phyloP scores from a whole-genome alignment of 441 rosid species.

The Erodium trifolium region DNA sequence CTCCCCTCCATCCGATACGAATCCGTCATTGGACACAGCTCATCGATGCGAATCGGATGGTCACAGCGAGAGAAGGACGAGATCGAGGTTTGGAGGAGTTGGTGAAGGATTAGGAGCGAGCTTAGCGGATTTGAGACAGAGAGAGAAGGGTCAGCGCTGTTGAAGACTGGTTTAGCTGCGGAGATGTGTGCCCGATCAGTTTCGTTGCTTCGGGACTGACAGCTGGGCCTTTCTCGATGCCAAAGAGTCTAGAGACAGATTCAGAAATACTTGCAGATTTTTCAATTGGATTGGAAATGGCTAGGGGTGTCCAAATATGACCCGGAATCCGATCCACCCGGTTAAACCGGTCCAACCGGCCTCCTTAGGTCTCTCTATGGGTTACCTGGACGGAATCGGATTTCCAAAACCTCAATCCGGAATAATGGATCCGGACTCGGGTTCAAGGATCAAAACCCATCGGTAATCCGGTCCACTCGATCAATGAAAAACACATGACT shows the following conservation, averaged over 20 bases:
- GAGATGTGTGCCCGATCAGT: not conserved
- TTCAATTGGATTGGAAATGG: not conserved
- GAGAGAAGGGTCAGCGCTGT: not conserved
- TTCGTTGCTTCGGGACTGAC: not conserved
- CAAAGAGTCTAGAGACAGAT: not conserved
- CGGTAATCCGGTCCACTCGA: no score
- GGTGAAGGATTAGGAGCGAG: not conserved
- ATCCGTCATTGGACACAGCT: not conserved
- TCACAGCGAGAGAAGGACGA: not conserved
- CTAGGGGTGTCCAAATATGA: no score
- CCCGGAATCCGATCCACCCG: no score
- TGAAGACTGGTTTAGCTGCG: not conserved
- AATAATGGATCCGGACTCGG: no score
- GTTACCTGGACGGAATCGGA: no score
- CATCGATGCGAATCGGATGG: not conserved
- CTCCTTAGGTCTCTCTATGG: no score
- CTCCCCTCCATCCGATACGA: not conserved
- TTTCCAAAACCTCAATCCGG: no score
- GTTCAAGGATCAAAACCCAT: no score
- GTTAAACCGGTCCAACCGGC: no score
- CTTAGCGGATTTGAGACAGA: not conserved
- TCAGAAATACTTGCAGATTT: not conserved
- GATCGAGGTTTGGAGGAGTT: not conserved
- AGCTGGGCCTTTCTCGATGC: no score
- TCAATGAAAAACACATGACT: no score